A percentile compares a stretch with the other conserved stretches of the same genome.
These are phyloP conservation scores for Austroboletus olivaceoglutinosus DNA, from an alignment of 1,284 basidiomycete species.

Conservation along the genomic window DNA sequence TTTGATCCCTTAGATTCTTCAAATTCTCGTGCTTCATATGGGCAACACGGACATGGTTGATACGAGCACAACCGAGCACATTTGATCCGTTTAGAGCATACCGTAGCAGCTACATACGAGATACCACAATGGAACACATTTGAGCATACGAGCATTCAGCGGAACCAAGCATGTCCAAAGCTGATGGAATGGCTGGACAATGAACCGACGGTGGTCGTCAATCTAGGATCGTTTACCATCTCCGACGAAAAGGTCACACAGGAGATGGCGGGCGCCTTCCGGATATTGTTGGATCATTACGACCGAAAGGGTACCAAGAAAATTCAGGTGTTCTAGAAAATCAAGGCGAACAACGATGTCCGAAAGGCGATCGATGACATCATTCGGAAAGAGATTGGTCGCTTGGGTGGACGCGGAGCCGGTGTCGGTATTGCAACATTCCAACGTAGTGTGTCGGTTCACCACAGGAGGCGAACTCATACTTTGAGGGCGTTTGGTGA, in stretches of 20 bases:
- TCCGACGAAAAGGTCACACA: neutral
- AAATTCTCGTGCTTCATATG: no score
- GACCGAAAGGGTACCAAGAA: neutral
- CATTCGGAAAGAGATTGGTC: constrained; percentile 2
- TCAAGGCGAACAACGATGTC: neutral
- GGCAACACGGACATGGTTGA: no score
- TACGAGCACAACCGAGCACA: no score
- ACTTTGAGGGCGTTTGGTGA: neutral
- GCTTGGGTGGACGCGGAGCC: neutral
- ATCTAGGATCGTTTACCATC: neutral
- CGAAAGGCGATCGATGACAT: neutral
- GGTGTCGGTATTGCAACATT: neutral
- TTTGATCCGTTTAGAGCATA: no score
- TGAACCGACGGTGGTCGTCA: neutral
- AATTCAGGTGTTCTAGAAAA: neutral
- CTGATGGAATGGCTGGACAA: neutral
- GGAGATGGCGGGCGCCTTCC: neutral
- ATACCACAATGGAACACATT: no score
- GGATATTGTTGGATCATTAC: neutral
- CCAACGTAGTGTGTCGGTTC: neutral
- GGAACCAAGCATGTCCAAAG: neutral
- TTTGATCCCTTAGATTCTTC: neutral
- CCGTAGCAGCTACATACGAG: no score
- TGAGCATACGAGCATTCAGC: no score
- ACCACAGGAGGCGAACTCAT: neutral